Evolutionary conservation across 805 yeast genomes (phyloP), one percentile per base, ranked within the genome.

Genomic region (Wickerhamomyces chaumierensis): DNA sequence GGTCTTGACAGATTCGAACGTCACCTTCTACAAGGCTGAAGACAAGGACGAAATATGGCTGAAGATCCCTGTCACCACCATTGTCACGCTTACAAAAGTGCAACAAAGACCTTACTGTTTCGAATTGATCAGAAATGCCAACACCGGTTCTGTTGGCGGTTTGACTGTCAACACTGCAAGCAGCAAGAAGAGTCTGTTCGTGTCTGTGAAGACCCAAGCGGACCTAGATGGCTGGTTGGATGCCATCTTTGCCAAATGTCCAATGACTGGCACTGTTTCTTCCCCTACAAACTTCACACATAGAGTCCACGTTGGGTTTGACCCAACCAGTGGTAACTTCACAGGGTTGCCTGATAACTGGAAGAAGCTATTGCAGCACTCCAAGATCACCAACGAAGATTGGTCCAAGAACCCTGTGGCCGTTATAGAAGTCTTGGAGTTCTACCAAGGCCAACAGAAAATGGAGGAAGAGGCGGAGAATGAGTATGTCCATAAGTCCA

Each of bases 321-420:
- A 90, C 57, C 33, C 33, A 31, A 69, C 78, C 4, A 74, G 72
- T 45, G 96, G 96, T 12, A 81, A 83, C 34, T 90, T 81, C 56
- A 85, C 92, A 1, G 97, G 96, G 3, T 65, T 92, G 33, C 98
- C 98, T 0, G 79, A 75, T 21, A 94, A 86, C 52, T 92, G 98
- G 98, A 86, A 86, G 45, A 72, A 75, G 44, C 66, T 88, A 28
- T 67, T 92, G 38, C 71, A 80, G 12, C 83, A 92, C 2, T 81
- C 87, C 51, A 96, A 96, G 38, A 87, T 92, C 42, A 76, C 95
- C 5, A 77, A 73, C 45, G 81, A 75, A 45, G 98, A 92, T 52
- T 95, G 86, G 61, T 79, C 80, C 54, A 83, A 81, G 44, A 85
- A 92, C 58, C 96, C 96, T 2, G 88, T 85, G 57, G 96, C 95